These are phyloP conservation scores for Plasmopara viticola DNA, from an alignment of 352 stramenopile species.

Conservation along the genomic window DNA sequence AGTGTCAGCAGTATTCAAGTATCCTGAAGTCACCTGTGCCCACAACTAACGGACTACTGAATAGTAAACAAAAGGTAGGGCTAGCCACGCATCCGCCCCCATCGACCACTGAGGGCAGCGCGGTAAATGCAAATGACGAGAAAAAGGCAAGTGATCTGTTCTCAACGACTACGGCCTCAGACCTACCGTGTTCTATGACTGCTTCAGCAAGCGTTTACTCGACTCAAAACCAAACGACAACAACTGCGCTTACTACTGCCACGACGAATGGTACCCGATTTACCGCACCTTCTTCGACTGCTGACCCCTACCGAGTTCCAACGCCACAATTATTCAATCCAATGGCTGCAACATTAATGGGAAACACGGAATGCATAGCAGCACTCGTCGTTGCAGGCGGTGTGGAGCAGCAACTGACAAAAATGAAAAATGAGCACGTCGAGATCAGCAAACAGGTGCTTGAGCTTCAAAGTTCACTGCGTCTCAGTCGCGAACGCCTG, in stretches of 20 bases:
- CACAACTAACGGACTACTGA: conserved; percentile 8
- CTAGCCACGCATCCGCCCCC: conserved; percentile 4
- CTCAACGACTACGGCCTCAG: conserved; percentile 4
- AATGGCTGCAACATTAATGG: conserved; percentile 27
- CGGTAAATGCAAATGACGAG: conserved; percentile 6
- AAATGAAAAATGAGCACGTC: conserved; percentile 63
- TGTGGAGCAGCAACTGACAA: conserved; percentile 65
- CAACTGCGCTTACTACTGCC: neutral
- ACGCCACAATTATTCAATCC: conserved; percentile 19
- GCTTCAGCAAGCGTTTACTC: conserved; percentile 2
- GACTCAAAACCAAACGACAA: conserved; percentile 5
- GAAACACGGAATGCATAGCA: conserved; percentile 49
- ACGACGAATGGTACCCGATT: neutral
- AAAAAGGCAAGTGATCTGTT: conserved; percentile 6
- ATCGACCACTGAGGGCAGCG: neutral
- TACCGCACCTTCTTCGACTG: conserved; percentile 2
- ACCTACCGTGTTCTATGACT: neutral
- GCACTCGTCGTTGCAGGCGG: conserved; percentile 52
- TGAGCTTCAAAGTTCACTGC: conserved; percentile 60
- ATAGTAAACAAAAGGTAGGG: conserved; percentile 14
- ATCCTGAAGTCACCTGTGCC: conserved; percentile 40
- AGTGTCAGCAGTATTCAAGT: conserved; percentile 49
- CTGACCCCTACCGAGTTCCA: conserved; percentile 8
- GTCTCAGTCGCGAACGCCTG: conserved; percentile 56
- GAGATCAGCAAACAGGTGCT: conserved; percentile 66